phyloP scores from a whole-genome alignment of 2,329 filamentous ascomycete species.

The Xylaria sp. region DNA sequence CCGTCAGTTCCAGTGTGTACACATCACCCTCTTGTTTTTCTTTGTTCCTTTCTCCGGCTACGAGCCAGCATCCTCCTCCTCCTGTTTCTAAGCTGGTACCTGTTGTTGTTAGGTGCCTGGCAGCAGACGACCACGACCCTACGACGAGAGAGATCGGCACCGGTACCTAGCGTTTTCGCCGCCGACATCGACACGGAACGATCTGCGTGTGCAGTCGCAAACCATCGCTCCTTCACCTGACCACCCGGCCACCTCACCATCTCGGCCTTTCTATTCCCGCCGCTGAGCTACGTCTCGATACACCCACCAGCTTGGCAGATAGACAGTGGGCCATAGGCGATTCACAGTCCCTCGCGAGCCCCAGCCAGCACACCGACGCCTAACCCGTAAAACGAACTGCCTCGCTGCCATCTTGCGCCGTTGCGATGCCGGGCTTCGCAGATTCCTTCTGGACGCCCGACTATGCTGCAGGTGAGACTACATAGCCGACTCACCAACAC shows the following conservation, averaged over 20 bases:
- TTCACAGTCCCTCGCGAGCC: conserved; percentile 8
- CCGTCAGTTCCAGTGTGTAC: neutral
- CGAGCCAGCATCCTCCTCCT: conserved; percentile 4
- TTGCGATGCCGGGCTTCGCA: conserved; percentile 84
- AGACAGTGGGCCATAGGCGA: conserved; percentile 12
- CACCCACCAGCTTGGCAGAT: neutral
- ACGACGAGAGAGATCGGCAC: conserved; percentile 5
- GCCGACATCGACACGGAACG: conserved; percentile 3
- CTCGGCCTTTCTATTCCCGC: conserved; percentile 2
- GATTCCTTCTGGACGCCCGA: conserved; percentile 98
- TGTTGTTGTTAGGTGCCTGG: conserved; percentile 4
- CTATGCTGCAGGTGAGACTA: conserved; percentile 84
- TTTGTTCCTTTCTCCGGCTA: conserved; percentile 24
- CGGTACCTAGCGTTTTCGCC: conserved; percentile 7
- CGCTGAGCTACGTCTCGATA: conserved; percentile 9
- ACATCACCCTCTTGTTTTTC: conserved; percentile 15
- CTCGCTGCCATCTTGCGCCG: conserved; percentile 33
- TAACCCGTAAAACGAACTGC: conserved; percentile 10
- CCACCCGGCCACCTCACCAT: neutral
- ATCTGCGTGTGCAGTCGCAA: conserved; percentile 6
- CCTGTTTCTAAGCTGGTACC: conserved; percentile 1
- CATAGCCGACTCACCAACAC: neutral
- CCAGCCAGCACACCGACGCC: conserved; percentile 1
- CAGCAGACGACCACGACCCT: conserved; percentile 2
- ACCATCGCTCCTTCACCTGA: neutral